Base-by-base conservation (phyloP, 2,329 filamentous ascomycete genomes). In the Epichloe elymi region DNA sequence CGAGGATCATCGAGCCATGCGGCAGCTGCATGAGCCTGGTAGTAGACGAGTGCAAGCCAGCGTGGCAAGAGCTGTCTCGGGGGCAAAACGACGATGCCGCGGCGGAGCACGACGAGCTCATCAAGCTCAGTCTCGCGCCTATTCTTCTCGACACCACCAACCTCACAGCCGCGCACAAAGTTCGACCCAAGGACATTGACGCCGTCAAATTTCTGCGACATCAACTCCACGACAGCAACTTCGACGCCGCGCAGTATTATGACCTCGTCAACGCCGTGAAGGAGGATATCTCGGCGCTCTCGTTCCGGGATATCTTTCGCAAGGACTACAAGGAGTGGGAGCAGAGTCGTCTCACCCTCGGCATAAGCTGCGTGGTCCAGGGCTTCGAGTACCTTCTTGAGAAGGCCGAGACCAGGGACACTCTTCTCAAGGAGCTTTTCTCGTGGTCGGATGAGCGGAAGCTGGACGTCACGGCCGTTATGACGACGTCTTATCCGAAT, bases 321-420 rank as follows among this genome's bases (percentile, higher is more conserved):
- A 91, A 91, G 65, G 87, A 94, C 67, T 94, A 90, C 68, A 94
- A 94, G 69, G 75, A 86, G 61, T 93, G 86, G 86, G 69, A 68
- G 11, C 78, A 80, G 51, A 69, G 69, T 11, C 68, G 65, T 0
- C 61, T 80, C 38, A 72, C 68, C 17, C 72, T 91, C 4, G 86
- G 86, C n/a, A 79, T 87, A 15, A 79, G 79, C 58, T 78, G 78
- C 41, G 72, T 83, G 3, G 79, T 85, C 3, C 80, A 80, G 57
- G 67, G 75, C n/a, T 65, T 90, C 5, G 65, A 67, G 4, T 86
- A 81, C 55, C 65, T 90, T 39, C 62, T 79, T 11, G 59, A 65
- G 14, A 79, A 79, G 57, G 78, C 77, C 2, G 71, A 67, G 3
- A 67, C 70, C 2, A 63, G 70, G 5, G 60, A 59, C 1, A 63